These are phyloP conservation scores for Obba rivulosa DNA, from an alignment of 768 basidiomycete species.

Conservation along the genomic window DNA sequence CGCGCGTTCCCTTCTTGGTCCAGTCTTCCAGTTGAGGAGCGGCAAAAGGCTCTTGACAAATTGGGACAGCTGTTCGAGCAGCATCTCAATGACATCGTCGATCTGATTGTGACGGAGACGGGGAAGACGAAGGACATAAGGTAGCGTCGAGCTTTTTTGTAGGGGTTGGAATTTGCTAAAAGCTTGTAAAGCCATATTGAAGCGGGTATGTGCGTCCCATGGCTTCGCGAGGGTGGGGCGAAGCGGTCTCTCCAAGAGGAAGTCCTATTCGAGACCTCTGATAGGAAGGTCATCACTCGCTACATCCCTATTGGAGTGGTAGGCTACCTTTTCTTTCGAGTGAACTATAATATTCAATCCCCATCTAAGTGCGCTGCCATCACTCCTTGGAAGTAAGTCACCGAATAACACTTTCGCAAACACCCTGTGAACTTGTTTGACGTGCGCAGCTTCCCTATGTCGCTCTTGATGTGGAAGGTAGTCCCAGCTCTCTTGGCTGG, in stretches of 20 bases:
- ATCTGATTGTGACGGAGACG: slow-evolving; percentile 2
- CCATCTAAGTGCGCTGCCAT: neutral
- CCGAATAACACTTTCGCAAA: too few species aligned
- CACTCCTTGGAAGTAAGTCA: slow-evolving; percentile 3
- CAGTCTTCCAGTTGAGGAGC: slow-evolving; percentile 2
- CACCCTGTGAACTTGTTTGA: too few species aligned
- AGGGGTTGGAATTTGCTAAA: neutral
- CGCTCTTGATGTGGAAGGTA: slow-evolving; percentile 3
- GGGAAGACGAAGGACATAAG: slow-evolving; percentile 7
- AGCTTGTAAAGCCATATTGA: neutral
- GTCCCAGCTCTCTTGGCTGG: slow-evolving; percentile 8
- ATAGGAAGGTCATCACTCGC: slow-evolving; percentile 1
- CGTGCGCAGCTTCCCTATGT: neutral
- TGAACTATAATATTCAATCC: neutral
- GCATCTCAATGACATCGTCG: neutral
- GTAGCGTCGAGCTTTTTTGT: neutral
- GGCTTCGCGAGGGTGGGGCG: neutral
- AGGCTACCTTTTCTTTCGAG: neutral
- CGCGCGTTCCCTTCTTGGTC: slow-evolving; percentile 8
- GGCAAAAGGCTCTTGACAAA: neutral
- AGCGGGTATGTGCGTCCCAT: neutral
- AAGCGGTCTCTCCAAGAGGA: slow-evolving; percentile 3
- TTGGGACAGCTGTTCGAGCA: slow-evolving; percentile 2
- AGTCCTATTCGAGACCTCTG: neutral
- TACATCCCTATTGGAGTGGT: slow-evolving; percentile 6